phyloP scores from a whole-genome alignment of 345 rosid genomes.

The Eucalyptus pauciflora region DNA sequence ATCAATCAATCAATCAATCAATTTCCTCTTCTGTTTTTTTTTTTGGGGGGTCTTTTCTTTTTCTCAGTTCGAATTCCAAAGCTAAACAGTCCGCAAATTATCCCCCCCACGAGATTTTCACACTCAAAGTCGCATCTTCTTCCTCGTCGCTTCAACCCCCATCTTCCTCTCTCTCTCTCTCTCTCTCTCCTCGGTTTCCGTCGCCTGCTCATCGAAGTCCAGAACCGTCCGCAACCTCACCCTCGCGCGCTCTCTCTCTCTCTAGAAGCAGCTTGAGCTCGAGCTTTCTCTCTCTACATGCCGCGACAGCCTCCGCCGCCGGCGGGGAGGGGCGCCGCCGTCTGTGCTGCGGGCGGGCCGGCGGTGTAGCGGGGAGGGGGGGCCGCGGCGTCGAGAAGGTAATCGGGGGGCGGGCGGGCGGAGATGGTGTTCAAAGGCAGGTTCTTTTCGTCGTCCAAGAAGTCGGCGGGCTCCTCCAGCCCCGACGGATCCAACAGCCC shows the following conservation, averaged over 20 bases:
- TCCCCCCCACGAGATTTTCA: background rate
- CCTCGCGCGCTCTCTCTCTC: background rate
- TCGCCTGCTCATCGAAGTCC: background rate
- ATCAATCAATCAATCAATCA: too few species aligned
- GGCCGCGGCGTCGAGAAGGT: background rate
- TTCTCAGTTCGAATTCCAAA: background rate
- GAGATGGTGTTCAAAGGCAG: conserved; percentile 93
- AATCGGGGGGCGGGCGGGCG: background rate
- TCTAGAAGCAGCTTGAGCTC: background rate
- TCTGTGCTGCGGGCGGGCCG: background rate
- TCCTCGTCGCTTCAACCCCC: background rate
- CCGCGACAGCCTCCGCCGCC: background rate
- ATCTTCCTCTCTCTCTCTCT: background rate
- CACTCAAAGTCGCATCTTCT: background rate
- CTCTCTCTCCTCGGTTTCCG: background rate
- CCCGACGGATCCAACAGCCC: conserved; percentile 90
- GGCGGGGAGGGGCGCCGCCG: background rate
- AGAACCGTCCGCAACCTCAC: background rate
- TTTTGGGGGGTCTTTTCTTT: too few species aligned
- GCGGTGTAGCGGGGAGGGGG: background rate
- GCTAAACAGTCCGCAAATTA: background rate
- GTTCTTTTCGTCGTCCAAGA: conserved; percentile 83
- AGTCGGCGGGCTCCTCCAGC: conserved; percentile 80
- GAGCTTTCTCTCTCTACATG: background rate
- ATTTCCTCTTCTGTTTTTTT: too few species aligned